These are phyloP conservation scores for Ogataea saltuana DNA, from an alignment of 805 yeast genomes.

Conservation along the genomic window DNA sequence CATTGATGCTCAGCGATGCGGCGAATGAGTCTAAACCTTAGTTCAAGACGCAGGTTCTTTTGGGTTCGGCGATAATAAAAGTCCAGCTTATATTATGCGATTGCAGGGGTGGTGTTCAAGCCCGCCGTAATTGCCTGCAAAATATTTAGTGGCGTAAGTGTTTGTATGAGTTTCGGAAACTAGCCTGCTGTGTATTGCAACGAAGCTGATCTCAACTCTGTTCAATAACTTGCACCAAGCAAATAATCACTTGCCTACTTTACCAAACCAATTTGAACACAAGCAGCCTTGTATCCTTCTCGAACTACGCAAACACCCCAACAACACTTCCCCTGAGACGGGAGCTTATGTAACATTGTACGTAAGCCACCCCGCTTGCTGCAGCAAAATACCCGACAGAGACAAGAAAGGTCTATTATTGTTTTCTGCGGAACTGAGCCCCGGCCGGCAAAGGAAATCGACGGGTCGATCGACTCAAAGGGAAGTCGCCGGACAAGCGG, in stretches of 20 bases:
- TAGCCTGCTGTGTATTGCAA: no score
- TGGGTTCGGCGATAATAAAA: conserved; percentile 1
- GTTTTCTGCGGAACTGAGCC: no score
- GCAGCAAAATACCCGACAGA: no score
- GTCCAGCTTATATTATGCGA: conserved; percentile 2
- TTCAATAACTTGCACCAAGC: no score
- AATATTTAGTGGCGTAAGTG: background rate
- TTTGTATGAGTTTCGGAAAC: background rate
- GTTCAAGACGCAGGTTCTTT: no score
- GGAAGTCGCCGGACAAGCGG: no score
- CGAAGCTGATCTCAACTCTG: no score
- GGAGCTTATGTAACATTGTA: no score
- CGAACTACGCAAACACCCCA: conserved; percentile 6
- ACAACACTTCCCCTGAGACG: background rate
- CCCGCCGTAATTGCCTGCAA: conserved; percentile 1
- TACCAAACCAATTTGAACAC: background rate
- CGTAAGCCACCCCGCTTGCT: background rate
- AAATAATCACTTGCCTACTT: no score
- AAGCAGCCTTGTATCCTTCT: background rate
- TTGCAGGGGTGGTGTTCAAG: conserved; percentile 2
- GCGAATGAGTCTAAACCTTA: background rate
- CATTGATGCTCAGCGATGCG: background rate
- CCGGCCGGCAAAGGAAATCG: no score
- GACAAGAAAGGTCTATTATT: conserved; percentile 3
- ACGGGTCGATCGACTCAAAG: no score